Percentiles rank a stretch among this genome's conserved stretches.
These are phyloP conservation scores for Cladophialophora chaetospira DNA, from an alignment of 2,329 filamentous ascomycete genomes.

Conservation along the genomic window DNA sequence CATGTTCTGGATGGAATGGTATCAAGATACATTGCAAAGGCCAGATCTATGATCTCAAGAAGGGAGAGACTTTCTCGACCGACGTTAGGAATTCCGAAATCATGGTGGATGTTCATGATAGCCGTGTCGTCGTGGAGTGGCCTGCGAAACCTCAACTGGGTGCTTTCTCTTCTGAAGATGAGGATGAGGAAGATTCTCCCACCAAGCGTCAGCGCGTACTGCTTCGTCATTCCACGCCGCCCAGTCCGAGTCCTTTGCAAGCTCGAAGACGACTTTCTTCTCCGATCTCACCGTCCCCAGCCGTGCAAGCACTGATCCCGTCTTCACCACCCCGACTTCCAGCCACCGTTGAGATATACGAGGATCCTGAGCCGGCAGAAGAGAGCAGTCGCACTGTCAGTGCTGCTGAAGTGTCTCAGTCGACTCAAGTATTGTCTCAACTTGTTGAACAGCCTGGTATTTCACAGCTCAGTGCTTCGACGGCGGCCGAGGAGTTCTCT, in stretches of 20 bases:
- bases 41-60: conserved; percentile 78
- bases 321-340: conserved; percentile 40
- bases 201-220: conserved; percentile 47
- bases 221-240: conserved; percentile 34
- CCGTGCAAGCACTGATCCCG: conserved; percentile 50
- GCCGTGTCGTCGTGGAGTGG: conserved; percentile 87
- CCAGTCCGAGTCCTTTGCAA: conserved; percentile 53
- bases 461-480: conserved; percentile 17
- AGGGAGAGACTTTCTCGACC: conserved; percentile 86
- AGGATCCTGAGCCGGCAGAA: conserved; percentile 55
- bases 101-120: conserved; percentile 93
- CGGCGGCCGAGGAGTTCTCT: conserved; percentile 58
- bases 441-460: conserved; percentile 28
- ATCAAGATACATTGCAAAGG: conserved; percentile 90
- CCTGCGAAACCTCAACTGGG: conserved; percentile 57
- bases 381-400: conserved; percentile 10
- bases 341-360: conserved; percentile 64
- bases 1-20: conserved; percentile 95
- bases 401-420: conserved; percentile 14
- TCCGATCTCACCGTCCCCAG: conserved; percentile 72
- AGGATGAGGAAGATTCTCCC: conserved; percentile 55
- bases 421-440: conserved; percentile 39
- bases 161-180: conserved; percentile 32
- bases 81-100: conserved; percentile 86
- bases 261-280: conserved; percentile 67